Conservation (phyloP, 768 basidiomycete species). For the Auricularia auricula-judae region DNA sequence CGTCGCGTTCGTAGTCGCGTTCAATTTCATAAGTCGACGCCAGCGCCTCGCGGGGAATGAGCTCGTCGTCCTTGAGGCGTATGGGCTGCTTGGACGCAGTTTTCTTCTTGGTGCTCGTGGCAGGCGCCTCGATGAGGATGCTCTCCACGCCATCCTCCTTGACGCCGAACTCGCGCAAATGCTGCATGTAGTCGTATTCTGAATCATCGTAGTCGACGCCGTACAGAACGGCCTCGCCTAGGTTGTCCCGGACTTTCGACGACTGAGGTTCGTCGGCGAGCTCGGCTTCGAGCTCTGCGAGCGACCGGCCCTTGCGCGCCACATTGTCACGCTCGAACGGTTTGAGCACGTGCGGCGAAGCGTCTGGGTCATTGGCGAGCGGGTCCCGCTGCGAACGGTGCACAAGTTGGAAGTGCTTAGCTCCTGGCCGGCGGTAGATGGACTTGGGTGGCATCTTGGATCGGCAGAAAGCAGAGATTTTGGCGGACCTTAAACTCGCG, state of each 20-base stretch:
- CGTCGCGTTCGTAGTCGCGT: constrained; percentile 47
- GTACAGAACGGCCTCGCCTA: constrained; percentile 82
- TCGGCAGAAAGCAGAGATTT: background rate
- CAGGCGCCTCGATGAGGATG: constrained; percentile 68
- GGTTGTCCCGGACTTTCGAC: constrained; percentile 30
- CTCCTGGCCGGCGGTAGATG: constrained; percentile 80
- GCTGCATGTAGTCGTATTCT: constrained; percentile 97
- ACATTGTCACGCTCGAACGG: constrained; percentile 62
- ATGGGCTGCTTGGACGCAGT: constrained; percentile 13
- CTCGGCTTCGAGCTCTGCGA: constrained; percentile 1
- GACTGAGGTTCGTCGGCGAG: background rate
- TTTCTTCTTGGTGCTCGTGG: constrained; percentile 24
- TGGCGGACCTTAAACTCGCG: no score
- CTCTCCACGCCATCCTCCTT: constrained; percentile 76
- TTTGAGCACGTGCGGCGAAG: constrained; percentile 82
- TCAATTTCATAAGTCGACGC: constrained; percentile 69
- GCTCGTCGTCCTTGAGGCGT: background rate
- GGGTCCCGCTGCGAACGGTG: constrained; percentile 95
- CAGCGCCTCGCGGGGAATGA: constrained; percentile 53
- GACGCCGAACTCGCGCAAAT: constrained; percentile 68
- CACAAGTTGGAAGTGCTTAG: constrained; percentile 92
- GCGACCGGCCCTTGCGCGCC: constrained; percentile 32
- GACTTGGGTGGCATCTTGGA: constrained; percentile 64
- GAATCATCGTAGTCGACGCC: constrained; percentile 94
- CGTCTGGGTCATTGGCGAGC: constrained; percentile 85